A percentile compares a stretch with the other conserved stretches of the same genome.
Evolutionary conservation across 306 rosid genomes (phyloP).

Genomic region (Vigna nakashimae): DNA sequence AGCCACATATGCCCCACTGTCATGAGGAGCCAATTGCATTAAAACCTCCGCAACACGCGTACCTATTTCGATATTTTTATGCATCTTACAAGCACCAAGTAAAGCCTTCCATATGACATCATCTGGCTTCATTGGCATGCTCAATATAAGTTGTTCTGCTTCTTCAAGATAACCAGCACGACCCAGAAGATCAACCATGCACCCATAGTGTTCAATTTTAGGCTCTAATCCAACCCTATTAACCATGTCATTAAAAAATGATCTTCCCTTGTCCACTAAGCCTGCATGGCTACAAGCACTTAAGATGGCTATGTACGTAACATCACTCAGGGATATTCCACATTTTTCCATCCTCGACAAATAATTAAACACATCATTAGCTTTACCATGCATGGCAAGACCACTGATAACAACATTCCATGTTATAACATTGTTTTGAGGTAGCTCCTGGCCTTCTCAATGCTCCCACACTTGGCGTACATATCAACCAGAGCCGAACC

Average conservation of each 20-base stretch:
- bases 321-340: constrained; percentile 2
- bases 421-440: constrained; percentile 9
- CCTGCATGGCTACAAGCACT: constrained; percentile 10
- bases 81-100: constrained; percentile 80
- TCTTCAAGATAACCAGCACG: constrained; percentile 59
- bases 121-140: constrained; percentile 69
- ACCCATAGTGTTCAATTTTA: constrained; percentile 21
- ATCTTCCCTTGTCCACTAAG: constrained; percentile 4
- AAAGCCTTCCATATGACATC: constrained; percentile 90
- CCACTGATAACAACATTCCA: not conserved
- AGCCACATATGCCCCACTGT: constrained; percentile 86
- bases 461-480: constrained; percentile 19
- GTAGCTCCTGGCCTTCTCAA: constrained; percentile 10
- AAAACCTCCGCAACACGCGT: constrained; percentile 58
- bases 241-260: constrained; percentile 12
- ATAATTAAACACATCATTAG: constrained; percentile 4
- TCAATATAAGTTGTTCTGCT: constrained; percentile 67
- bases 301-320: constrained; percentile 9
- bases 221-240: constrained; percentile 4
- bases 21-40: constrained; percentile 70
- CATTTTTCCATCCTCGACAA: constrained; percentile 12
- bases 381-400: constrained; percentile 27
- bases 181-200: constrained; percentile 12
- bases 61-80: constrained; percentile 67
- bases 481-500: constrained; percentile 20